These are phyloP conservation scores for Entonaema liquescens DNA, from an alignment of 495 filamentous ascomycete genomes.

Conservation along the genomic window DNA sequence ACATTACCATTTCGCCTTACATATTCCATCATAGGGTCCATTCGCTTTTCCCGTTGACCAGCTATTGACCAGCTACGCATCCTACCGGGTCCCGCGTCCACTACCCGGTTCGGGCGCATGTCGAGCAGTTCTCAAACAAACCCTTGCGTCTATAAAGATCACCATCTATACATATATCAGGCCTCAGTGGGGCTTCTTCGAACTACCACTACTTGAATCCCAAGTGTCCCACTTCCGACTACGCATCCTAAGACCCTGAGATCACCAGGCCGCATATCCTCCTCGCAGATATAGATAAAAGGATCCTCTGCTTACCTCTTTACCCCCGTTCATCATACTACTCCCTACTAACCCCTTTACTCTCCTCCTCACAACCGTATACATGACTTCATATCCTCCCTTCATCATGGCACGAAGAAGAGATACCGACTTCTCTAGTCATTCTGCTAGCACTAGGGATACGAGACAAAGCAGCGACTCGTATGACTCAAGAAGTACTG, in stretches of 20 bases:
- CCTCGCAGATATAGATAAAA: conserved; percentile 39
- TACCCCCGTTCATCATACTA: conserved; percentile 10
- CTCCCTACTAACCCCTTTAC: neutral
- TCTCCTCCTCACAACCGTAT: conserved; percentile 30
- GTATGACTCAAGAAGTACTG: conserved; percentile 72
- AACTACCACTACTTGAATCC: conserved; percentile 39
- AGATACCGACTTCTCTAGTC: conserved; percentile 47
- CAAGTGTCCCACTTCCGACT: conserved; percentile 39
- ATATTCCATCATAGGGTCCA: conserved; percentile 39
- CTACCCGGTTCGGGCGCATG: conserved; percentile 41
- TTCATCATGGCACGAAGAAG: conserved; percentile 43
- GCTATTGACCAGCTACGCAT: conserved; percentile 26
- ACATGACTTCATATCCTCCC: conserved; percentile 25
- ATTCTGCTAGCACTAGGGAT: conserved; percentile 63
- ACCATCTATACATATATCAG: conserved; percentile 37
- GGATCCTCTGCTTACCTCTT: conserved; percentile 18
- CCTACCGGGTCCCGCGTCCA: conserved; percentile 35
- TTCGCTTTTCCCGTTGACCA: conserved; percentile 24
- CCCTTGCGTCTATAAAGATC: conserved; percentile 42
- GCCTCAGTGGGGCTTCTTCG: conserved; percentile 41
- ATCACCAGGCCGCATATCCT: conserved; percentile 29
- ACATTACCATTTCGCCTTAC: conserved; percentile 31
- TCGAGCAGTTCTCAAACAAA: conserved; percentile 44
- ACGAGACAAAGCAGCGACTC: conserved; percentile 71
- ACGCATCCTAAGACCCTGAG: conserved; percentile 40